A percentile compares a stretch with the other conserved stretches of the same genome.
Conservation (phyloP, 352 stramenopile species). For the Thalassiosira exigua region DNA sequence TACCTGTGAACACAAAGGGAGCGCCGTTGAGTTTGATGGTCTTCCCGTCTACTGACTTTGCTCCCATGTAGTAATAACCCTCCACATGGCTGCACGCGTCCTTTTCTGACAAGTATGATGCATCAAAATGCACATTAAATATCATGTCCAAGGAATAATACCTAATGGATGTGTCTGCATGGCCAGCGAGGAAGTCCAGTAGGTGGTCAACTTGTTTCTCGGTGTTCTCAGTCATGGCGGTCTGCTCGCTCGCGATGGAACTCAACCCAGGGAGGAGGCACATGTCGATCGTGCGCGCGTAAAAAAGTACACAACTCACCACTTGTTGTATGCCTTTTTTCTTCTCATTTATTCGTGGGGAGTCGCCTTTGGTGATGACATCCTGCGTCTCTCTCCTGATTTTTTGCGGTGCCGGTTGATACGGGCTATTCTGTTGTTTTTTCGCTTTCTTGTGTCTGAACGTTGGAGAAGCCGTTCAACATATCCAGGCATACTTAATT, state of each 20-base stretch:
- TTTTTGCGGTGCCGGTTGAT: slow-evolving; percentile 7
- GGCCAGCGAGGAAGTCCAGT: slow-evolving; percentile 51
- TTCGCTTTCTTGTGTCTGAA: slow-evolving; percentile 19
- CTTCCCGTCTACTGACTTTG: background rate
- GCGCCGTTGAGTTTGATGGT: background rate
- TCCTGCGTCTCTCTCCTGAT: slow-evolving; percentile 54
- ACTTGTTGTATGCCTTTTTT: slow-evolving; percentile 52
- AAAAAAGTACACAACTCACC: slow-evolving; percentile 49
- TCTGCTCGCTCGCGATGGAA: slow-evolving; percentile 31
- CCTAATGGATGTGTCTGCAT: slow-evolving; percentile 41
- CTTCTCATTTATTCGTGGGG: slow-evolving; percentile 1
- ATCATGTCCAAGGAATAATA: slow-evolving; percentile 62
- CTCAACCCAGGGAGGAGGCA: slow-evolving; percentile 37
- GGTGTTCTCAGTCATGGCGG: slow-evolving; percentile 6
- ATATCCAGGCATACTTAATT: slow-evolving; percentile 46
- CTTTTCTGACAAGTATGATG: slow-evolving; percentile 37
- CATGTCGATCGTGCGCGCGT: slow-evolving; percentile 36
- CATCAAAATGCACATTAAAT: slow-evolving; percentile 36
- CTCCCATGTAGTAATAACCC: slow-evolving; percentile 15
- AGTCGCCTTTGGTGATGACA: background rate
- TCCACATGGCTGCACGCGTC: slow-evolving; percentile 26
- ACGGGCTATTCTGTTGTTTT: slow-evolving; percentile 21
- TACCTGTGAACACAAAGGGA: background rate
- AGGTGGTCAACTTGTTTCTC: slow-evolving; percentile 25
- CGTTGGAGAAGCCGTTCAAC: slow-evolving; percentile 14